Conservation (phyloP, 768 basidiomycete genomes). For the Hericium rajendrae region DNA sequence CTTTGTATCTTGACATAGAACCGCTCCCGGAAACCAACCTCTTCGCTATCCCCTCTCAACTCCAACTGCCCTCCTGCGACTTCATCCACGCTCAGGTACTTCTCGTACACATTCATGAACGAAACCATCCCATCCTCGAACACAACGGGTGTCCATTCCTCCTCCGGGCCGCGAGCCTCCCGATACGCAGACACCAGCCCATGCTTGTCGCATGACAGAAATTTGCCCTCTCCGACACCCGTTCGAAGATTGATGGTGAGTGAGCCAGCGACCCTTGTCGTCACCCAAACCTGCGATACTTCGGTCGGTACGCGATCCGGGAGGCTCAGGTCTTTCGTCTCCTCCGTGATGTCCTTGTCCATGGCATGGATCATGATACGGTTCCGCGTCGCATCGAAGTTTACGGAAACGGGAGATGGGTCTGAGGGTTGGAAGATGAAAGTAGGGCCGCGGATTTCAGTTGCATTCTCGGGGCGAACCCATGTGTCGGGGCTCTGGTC, state of each 20-base stretch:
- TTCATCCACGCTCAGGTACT: constrained; percentile 78
- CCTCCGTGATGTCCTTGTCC: constrained; percentile 49
- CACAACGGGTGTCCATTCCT: constrained; percentile 86
- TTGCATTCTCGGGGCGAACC: constrained; percentile 63
- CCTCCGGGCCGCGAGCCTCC: constrained; percentile 87
- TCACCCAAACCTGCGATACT: constrained; percentile 87
- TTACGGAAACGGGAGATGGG: constrained; percentile 65
- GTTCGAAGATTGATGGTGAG: constrained; percentile 79
- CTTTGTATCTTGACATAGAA: constrained; percentile 87
- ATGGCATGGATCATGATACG: constrained; percentile 57
- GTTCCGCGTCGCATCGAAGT: constrained; percentile 69
- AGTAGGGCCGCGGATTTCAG: constrained; percentile 79
- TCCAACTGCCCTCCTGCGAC: constrained; percentile 74
- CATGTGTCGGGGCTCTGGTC: constrained; percentile 66
- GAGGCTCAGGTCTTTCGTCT: constrained; percentile 34
- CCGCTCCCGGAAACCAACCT: constrained; percentile 75
- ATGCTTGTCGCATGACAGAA: constrained; percentile 79
- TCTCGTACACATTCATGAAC: constrained; percentile 84
- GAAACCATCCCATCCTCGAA: constrained; percentile 80
- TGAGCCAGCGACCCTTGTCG: constrained; percentile 77
- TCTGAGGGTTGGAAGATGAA: constrained; percentile 80
- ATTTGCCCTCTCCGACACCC: constrained; percentile 83
- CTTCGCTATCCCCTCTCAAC: constrained; percentile 76
- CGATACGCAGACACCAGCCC: constrained; percentile 77
- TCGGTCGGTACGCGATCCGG: constrained; percentile 69